Evolutionary conservation across 441 rosid genomes (phyloP).

Genomic region (Pelargonium citronellum): DNA sequence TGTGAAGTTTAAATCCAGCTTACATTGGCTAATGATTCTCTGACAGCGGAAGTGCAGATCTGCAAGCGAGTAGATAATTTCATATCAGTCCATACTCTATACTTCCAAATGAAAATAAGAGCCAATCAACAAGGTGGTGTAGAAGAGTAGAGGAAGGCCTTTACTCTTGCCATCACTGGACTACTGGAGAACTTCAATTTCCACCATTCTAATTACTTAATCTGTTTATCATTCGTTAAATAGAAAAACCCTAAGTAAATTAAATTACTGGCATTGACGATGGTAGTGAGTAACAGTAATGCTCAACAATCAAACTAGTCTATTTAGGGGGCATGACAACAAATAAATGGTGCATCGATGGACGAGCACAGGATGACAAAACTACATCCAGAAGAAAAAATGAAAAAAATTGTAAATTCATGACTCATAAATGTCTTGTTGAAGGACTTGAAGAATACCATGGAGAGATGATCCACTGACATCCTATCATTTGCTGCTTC

Average conservation of each 20-base stretch:
- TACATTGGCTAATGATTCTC: constrained; percentile 88
- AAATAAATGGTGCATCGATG: neutral
- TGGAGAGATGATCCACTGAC: constrained; percentile 58
- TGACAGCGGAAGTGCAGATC: constrained; percentile 80
- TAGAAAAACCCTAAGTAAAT: neutral
- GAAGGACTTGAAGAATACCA: constrained; percentile 34
- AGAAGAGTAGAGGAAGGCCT: neutral
- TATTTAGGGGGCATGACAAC: neutral
- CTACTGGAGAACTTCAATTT: neutral
- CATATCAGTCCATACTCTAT: neutral
- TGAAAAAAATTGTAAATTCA: neutral
- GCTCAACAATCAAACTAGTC: constrained; percentile 1
- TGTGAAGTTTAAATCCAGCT: constrained; percentile 42
- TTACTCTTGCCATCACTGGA: neutral
- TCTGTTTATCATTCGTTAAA: neutral
- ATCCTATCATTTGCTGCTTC: constrained; percentile 38
- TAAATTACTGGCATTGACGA: neutral
- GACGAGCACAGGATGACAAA: neutral
- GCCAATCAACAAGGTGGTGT: neutral
- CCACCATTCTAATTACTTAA: neutral
- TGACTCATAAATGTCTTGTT: neutral
- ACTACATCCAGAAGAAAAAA: constrained; percentile 2
- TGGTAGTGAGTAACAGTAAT: neutral
- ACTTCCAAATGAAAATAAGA: neutral
- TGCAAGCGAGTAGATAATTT: constrained; percentile 32